Evolutionary conservation across 2,329 filamentous ascomycete genomes (phyloP).

Genomic region (Fusarium longipes): DNA sequence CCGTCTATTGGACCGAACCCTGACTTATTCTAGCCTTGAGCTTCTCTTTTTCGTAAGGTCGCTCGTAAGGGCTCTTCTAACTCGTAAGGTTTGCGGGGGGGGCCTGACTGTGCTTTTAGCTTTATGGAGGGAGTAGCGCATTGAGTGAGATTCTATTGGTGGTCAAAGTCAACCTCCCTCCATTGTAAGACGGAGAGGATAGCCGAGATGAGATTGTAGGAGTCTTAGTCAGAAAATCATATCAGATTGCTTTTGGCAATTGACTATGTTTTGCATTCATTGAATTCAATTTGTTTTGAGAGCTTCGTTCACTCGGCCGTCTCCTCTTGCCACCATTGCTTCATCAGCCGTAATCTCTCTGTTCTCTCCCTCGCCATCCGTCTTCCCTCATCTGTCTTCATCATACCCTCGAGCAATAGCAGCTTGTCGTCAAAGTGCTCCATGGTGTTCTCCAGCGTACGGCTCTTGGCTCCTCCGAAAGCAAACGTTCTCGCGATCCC

Average conservation of each 20-base stretch:
- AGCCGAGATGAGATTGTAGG: not conserved
- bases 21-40: not conserved
- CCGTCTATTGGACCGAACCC: conserved; percentile 19
- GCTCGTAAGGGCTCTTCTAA: not conserved
- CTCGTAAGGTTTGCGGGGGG: conserved; percentile 10
- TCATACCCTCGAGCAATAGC: conserved; percentile 70
- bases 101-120: conserved; percentile 29
- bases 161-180: not conserved
- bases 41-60: conserved; percentile 1
- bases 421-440: conserved; percentile 83
- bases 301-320: conserved; percentile 31
- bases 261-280: conserved; percentile 1
- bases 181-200: not conserved
- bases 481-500: conserved; percentile 76
- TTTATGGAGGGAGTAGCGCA: not conserved
- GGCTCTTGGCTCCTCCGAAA: conserved; percentile 74
- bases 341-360: conserved; percentile 63
- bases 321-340: conserved; percentile 70
- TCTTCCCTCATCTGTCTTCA: conserved; percentile 70
- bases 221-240: not conserved
- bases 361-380: conserved; percentile 65
- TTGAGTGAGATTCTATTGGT: not conserved
- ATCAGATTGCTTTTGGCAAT: not conserved
- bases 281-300: not conserved
- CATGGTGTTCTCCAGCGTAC: conserved; percentile 72